Evolutionary conservation across 139 green algal genomes (phyloP).

Genomic region (Chlamydomonas incerta): DNA sequence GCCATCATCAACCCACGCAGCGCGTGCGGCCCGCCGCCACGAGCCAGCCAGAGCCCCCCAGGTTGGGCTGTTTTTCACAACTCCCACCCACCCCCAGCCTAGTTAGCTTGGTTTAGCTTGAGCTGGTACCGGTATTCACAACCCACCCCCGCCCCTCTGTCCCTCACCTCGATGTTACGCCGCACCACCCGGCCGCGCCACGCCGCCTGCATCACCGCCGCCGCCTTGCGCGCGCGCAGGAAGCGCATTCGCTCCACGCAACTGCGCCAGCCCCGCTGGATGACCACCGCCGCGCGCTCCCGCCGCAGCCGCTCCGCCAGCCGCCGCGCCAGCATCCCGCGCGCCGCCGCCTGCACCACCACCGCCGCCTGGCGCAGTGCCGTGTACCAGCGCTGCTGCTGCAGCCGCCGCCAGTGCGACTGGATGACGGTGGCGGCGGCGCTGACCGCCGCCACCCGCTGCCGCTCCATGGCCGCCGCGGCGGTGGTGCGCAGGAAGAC

Average conservation of each 20-base stretch:
- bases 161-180: conserved; percentile 4
- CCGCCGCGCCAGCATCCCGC: conserved; percentile 56
- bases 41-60: too few relatives aligned
- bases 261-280: conserved; percentile 33
- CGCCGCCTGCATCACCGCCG: conserved; percentile 50
- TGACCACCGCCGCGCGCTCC: neutral
- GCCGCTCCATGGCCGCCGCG: conserved; percentile 91
- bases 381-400: conserved; percentile 7
- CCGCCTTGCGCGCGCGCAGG: neutral
- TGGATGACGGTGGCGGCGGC: conserved; percentile 78
- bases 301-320: conserved; percentile 28
- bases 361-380: neutral
- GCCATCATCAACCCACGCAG: too few relatives aligned
- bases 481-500: conserved; percentile 70
- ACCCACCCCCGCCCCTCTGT: too few relatives aligned
- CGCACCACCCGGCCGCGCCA: conserved; percentile 67
- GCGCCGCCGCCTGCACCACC: conserved; percentile 41
- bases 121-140: too few relatives aligned
- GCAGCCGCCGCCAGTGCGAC: conserved; percentile 63
- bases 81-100: too few relatives aligned
- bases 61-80: too few relatives aligned
- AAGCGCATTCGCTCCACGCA: neutral
- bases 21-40: too few relatives aligned
- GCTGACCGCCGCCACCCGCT: conserved; percentile 79
- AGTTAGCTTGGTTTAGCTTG: too few relatives aligned